These are phyloP conservation scores for Plenodomus biglobosus DNA, from an alignment of 2,329 filamentous ascomycete genomes.

Conservation along the genomic window DNA sequence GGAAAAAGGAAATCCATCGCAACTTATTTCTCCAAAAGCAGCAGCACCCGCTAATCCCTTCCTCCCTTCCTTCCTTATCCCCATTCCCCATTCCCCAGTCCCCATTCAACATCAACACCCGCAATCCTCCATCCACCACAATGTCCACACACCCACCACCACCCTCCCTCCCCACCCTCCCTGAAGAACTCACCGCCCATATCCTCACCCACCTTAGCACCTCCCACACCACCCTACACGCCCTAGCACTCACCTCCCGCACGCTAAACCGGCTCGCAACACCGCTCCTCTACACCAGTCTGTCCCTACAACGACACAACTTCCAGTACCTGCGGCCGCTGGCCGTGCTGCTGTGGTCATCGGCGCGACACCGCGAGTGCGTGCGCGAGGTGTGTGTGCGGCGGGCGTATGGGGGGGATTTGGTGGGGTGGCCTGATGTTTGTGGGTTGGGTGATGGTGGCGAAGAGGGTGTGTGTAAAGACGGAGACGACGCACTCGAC, in stretches of 20 bases:
- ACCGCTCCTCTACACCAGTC: constrained; percentile 13
- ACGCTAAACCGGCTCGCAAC: constrained; percentile 17
- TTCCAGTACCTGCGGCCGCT: constrained; percentile 15
- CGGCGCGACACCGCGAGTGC: constrained; percentile 3
- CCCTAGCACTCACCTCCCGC: constrained; percentile 13
- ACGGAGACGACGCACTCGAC: too few relatives aligned
- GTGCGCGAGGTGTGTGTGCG: constrained; percentile 11
- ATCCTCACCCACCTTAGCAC: constrained; percentile 5
- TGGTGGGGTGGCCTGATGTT: constrained; percentile 16
- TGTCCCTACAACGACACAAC: constrained; percentile 8
- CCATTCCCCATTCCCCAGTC: too few relatives aligned
- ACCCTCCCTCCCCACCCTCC: constrained; percentile 6
- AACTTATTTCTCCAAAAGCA: too few relatives aligned
- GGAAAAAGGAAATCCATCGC: too few relatives aligned
- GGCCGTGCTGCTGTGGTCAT: constrained; percentile 15
- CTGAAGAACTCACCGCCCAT: constrained; percentile 18
- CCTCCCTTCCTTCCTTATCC: too few relatives aligned
- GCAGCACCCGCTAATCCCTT: too few relatives aligned
- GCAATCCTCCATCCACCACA: neutral
- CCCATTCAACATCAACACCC: neutral
- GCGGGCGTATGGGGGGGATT: constrained; percentile 16
- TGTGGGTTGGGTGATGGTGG: too few relatives aligned
- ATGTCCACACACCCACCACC: neutral
- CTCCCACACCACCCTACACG: neutral
- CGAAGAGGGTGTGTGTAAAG: too few relatives aligned